These are phyloP conservation scores for Ceratobasidium sp. DNA, from an alignment of 1,284 basidiomycete genomes.

Conservation along the genomic window DNA sequence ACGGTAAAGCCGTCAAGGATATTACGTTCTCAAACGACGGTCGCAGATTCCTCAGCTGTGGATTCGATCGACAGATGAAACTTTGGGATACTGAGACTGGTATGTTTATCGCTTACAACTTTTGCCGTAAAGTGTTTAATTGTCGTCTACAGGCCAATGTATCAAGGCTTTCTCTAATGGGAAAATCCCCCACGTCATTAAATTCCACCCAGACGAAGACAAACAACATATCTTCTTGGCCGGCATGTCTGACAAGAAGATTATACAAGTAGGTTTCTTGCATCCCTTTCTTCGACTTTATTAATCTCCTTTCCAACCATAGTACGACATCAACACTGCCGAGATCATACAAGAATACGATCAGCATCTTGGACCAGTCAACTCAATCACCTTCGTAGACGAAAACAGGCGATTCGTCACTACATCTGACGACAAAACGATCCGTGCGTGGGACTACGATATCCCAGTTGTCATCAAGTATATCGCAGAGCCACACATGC, in stretches of 20 bases:
- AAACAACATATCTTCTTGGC: constrained; percentile 97
- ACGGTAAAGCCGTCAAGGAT: constrained; percentile 97
- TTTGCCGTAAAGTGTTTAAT: not conserved
- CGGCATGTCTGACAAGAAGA: constrained; percentile 99
- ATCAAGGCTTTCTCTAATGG: constrained; percentile 96
- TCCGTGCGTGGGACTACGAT: constrained; percentile 98
- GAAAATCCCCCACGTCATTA: constrained; percentile 95
- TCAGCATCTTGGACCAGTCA: constrained; percentile 97
- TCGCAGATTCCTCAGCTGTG: constrained; percentile 89
- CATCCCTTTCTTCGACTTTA: not conserved
- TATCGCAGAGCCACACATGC: constrained; percentile 99
- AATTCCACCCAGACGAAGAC: constrained; percentile 95
- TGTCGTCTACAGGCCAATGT: constrained; percentile 73
- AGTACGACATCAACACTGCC: constrained; percentile 95
- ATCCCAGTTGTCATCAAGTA: constrained; percentile 99
- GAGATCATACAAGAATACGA: constrained; percentile 99
- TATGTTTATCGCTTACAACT: constrained; percentile 40
- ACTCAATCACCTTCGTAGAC: constrained; percentile 98
- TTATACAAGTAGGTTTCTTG: constrained; percentile 81
- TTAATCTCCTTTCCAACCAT: not conserved
- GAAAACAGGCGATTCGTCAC: constrained; percentile 97
- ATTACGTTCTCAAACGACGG: constrained; percentile 96
- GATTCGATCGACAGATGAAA: constrained; percentile 97
- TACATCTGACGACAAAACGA: constrained; percentile 99
- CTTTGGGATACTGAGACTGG: constrained; percentile 99